A percentile compares a stretch with the other conserved stretches of the same genome.
Evolutionary conservation across 1,139 yeast genomes (phyloP).

Genomic region (Blastobotrys raffinosifermentans): DNA sequence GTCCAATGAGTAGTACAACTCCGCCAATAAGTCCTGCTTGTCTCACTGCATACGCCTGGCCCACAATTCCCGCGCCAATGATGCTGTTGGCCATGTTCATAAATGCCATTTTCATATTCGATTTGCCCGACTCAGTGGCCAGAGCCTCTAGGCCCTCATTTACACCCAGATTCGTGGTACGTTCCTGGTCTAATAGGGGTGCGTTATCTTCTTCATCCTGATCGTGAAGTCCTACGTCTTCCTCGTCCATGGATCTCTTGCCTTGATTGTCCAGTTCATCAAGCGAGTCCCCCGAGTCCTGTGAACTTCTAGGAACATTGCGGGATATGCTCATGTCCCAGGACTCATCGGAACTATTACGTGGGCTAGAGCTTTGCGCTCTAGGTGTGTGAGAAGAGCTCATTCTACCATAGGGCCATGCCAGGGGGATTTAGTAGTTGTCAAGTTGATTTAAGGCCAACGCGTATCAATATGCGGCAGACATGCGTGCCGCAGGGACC

Average conservation of each 20-base stretch:
- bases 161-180: constrained; percentile 16
- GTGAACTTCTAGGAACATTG: not conserved
- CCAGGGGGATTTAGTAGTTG: too few species aligned
- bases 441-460: too few species aligned
- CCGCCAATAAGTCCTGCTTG: constrained; percentile 81
- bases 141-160: constrained; percentile 23
- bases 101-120: constrained; percentile 77
- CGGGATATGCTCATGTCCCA: too few species aligned
- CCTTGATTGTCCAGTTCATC: constrained; percentile 10
- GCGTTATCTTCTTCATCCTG: constrained; percentile 9
- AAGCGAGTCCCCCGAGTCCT: not conserved
- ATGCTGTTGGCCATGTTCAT: constrained; percentile 95
- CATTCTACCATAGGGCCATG: too few species aligned
- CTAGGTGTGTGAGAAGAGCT: too few species aligned
- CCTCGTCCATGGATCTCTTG: too few species aligned
- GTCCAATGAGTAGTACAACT: constrained; percentile 48
- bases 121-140: constrained; percentile 35
- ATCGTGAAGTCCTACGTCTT: too few species aligned
- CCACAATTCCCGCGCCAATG: constrained; percentile 91
- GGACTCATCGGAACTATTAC: too few species aligned
- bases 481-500: too few species aligned
- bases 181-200: constrained; percentile 5
- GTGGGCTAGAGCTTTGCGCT: too few species aligned
- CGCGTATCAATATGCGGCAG: too few species aligned
- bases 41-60: constrained; percentile 83